These are phyloP conservation scores for Plasmodium relictum DNA, from an alignment of 169 alveolate species.

Conservation along the genomic window DNA sequence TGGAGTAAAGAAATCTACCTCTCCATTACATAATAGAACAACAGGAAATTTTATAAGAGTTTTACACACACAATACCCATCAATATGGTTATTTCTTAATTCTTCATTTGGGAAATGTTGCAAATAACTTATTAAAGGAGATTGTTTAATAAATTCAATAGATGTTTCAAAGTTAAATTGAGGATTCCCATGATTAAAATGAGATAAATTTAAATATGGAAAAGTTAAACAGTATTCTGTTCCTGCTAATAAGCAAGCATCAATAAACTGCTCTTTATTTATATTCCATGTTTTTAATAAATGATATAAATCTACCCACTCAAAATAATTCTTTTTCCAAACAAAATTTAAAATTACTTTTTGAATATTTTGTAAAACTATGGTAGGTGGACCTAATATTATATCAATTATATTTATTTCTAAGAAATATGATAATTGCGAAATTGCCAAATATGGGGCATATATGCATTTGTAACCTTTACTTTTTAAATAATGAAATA, in stretches of 20 bases:
- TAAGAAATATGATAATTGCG: slow-evolving; percentile 82
- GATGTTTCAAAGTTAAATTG: slow-evolving; percentile 79
- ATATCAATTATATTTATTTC: slow-evolving; percentile 78
- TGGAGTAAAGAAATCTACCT: slow-evolving; percentile 17
- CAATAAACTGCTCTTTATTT: slow-evolving; percentile 80
- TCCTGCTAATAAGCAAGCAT: slow-evolving; percentile 85
- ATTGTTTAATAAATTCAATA: slow-evolving; percentile 82
- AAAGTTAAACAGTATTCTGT: slow-evolving; percentile 86
- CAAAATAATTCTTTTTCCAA: slow-evolving; percentile 69
- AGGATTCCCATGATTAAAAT: slow-evolving; percentile 74
- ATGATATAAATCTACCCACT: slow-evolving; percentile 79
- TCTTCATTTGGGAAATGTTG: slow-evolving; percentile 82
- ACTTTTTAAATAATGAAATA: slow-evolving; percentile 76
- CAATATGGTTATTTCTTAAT: slow-evolving; percentile 22
- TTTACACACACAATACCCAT: slow-evolving; percentile 69
- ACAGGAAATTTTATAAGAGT: slow-evolving; percentile 57
- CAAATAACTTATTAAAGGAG: slow-evolving; percentile 81
- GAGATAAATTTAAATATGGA: slow-evolving; percentile 78
- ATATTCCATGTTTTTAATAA: slow-evolving; percentile 78
- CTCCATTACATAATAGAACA: slow-evolving; percentile 48
- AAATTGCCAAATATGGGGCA: slow-evolving; percentile 85
- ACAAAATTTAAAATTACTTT: slow-evolving; percentile 55
- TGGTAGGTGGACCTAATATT: slow-evolving; percentile 83
- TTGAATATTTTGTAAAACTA: slow-evolving; percentile 79
- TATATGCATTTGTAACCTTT: slow-evolving; percentile 81